Base-by-base conservation (phyloP, 169 alveolate genomes). In the Plasmodium ovale region DNA sequence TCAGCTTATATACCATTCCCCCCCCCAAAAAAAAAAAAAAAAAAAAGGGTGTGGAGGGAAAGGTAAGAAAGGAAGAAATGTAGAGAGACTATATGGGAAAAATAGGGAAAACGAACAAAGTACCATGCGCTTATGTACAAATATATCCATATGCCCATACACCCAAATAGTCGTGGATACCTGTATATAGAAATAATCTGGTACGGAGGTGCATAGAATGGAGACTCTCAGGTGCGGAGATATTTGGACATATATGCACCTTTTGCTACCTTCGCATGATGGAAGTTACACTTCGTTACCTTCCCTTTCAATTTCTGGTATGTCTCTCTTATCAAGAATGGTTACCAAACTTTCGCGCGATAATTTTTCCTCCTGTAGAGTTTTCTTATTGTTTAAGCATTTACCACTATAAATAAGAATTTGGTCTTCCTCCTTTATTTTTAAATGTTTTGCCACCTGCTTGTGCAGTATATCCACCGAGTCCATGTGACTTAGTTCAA, bases 341-440 rank as follows among this genome's bases (percentile, higher is more conserved):
- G 88, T 77, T 39, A 77, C 88, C 21, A 77, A 39, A 39, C 73
- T 49, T 67, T 77, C 88, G n/a, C 88, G 31, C 16, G 77, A 27
- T 33, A 49, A 16, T 14, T 42, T 10, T 37, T 77, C 88, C 56
- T 77, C 88, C 49, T 77, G 29, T 64, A 77, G 19, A 12, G 88
- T 60, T 37, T 60, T 77, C 39, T 2, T 77, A 37, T 37, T 77
- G 42, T 60, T 39, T 67, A 77, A 14, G 29, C 88, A 77, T 68
- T 62, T 59, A 21, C 74, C 88, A 3, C 44, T 37, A 29, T 62
- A 77, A 29, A 77, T 77, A 37, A 77, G 23, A 16, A 77, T 77
- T 54, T 77, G 88, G 37, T 77, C 60, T 39, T 77, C 88, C 29
- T 77, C 72, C 62, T 77, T 64, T 60, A 77, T 77, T 77, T 77